Evolutionary conservation across 768 basidiomycete species (phyloP), one percentile per base, ranked within the genome.

Genomic region (Podaxis sp.): DNA sequence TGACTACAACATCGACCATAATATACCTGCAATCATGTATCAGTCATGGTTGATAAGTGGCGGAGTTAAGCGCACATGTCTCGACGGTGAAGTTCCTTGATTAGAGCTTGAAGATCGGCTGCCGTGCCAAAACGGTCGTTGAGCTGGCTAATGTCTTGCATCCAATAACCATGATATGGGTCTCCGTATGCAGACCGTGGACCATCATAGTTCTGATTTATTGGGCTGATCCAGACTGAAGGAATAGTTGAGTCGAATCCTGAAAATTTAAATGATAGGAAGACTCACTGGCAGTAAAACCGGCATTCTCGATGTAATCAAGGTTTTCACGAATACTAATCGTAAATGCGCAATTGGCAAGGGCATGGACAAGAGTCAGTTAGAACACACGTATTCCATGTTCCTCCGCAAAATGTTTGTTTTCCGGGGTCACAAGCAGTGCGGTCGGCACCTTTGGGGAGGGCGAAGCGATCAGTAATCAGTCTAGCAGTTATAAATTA

Each of bases 131-230:
- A 93, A 55, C 79, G 82, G 51, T 76, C 67, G 72, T 93, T 93
- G 42, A 93, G 78, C 63, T 80, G 66, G 61, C 84, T 76, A 28
- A 88, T 79, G 70, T 93, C 87, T 55, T 84, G 80, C 32, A 85
- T 79, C 91, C 92, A 93, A 73, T 93, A 93, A 16, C 91, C 91
- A 66, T 93, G 91, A 73, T 94, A 94, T 14, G 93, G 75, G 66
- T 91, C 89, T 18, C 91, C 90, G 69, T 92, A 93, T 0, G 83
- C 75, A 2, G 89, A 85, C 50, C 81, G 69, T 11, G 87, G 83
- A 0, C 90, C 89, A 38, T 89, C 73, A 62, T 89, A 91, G 69
- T 92, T 92, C 72, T 91, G 82, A 61, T 83, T 86, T 16, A 93
- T 82, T 10, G 91, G 92, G 62, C 88, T 90, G 62, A 91, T 92